Evolutionary conservation across 2,329 filamentous ascomycete genomes (phyloP).

Genomic region (Leptodontidium sp.): DNA sequence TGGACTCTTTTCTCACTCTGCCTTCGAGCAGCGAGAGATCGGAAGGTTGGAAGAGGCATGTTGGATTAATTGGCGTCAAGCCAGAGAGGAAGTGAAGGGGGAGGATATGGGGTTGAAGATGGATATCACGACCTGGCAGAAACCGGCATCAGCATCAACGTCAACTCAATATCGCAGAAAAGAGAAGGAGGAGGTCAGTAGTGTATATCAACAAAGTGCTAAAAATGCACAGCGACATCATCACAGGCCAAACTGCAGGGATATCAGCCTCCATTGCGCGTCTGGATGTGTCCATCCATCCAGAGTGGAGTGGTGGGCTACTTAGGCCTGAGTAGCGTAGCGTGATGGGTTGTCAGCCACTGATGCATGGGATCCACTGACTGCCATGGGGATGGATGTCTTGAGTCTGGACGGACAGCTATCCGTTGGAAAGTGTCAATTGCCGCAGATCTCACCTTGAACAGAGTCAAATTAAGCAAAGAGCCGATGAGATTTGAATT

Average conservation of each 20-base stretch:
- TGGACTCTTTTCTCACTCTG: conserved; percentile 30
- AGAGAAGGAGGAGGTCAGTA: conserved; percentile 18
- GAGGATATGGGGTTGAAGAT: neutral
- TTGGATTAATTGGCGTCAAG: conserved; percentile 20
- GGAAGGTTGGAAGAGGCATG: conserved; percentile 46
- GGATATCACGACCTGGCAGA: conserved; percentile 2
- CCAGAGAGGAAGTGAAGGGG: neutral
- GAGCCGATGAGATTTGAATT: neutral
- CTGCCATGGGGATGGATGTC: neutral
- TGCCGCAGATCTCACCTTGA: neutral
- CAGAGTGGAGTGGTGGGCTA: neutral
- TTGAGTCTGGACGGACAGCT: neutral
- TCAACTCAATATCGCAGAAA: neutral
- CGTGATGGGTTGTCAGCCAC: conserved; percentile 18
- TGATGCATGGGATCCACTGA: conserved; percentile 27
- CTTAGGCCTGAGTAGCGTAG: neutral
- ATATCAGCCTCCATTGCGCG: conserved; percentile 27
- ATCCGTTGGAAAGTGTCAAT: neutral
- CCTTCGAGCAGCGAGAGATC: conserved; percentile 37
- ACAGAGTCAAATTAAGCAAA: neutral
- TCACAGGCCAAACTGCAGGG: conserved; percentile 23
- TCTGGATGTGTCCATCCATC: conserved; percentile 13
- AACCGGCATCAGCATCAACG: neutral
- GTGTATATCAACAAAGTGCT: conserved; percentile 29
- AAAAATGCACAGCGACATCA: conserved; percentile 27